Conservation (phyloP, 768 basidiomycete species). For the Boletus pseudo-olivaceus region DNA sequence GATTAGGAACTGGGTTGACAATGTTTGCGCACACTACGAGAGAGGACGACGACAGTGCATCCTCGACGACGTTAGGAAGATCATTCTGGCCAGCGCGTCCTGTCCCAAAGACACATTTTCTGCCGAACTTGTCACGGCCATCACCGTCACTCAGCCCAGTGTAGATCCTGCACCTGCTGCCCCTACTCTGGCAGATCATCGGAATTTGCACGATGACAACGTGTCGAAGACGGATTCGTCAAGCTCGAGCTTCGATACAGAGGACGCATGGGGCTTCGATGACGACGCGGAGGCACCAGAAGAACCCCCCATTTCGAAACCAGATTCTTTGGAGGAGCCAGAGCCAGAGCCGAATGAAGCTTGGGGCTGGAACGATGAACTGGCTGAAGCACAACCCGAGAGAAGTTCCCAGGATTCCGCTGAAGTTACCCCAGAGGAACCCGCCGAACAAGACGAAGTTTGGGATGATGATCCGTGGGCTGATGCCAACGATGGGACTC, state of each 20-base stretch:
- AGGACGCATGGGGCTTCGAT: conserved; percentile 52
- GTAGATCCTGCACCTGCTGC: not conserved
- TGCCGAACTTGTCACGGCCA: conserved; percentile 17
- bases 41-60: conserved; percentile 65
- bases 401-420: conserved; percentile 18
- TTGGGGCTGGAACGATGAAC: conserved; percentile 72
- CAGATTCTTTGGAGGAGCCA: conserved; percentile 15
- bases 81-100: conserved; percentile 41
- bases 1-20: conserved; percentile 66
- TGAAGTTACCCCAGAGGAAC: conserved; percentile 21
- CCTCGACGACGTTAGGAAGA: conserved; percentile 55
- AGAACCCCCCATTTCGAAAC: conserved; percentile 14
- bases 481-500: conserved; percentile 36
- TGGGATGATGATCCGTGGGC: conserved; percentile 77
- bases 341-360: conserved; percentile 52
- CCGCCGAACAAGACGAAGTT: conserved; percentile 40
- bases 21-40: conserved; percentile 74
- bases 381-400: conserved; percentile 24
- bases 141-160: not conserved
- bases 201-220: conserved; percentile 44
- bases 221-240: conserved; percentile 26
- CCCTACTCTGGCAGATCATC: conserved; percentile 36
- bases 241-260: conserved; percentile 23
- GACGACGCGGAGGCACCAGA: conserved; percentile 37
- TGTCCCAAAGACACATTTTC: conserved; percentile 23